Evolutionary conservation across 345 rosid species (phyloP).

Genomic region (Salix koriyanagi): DNA sequence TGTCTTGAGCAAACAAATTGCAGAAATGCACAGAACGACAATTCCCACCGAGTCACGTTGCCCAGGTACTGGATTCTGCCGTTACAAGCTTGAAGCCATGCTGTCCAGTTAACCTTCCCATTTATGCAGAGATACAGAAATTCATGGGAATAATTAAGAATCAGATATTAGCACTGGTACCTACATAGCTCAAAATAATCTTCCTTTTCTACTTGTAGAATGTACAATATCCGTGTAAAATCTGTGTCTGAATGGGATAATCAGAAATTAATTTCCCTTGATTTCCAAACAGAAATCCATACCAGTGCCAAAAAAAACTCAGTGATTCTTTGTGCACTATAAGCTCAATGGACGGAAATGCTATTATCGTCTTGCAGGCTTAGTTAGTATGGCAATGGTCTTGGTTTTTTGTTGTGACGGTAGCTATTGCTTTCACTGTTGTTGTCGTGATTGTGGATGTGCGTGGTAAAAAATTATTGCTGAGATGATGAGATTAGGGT

Average conservation of each 20-base stretch:
- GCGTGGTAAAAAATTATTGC: too few relatives aligned
- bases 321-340: too few relatives aligned
- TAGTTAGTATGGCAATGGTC: too few relatives aligned
- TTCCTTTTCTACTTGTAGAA: neutral
- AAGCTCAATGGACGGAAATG: too few relatives aligned
- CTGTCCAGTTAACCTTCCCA: conserved; percentile 68
- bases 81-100: conserved; percentile 70
- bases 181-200: conserved; percentile 13
- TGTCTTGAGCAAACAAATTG: conserved; percentile 13
- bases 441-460: too few relatives aligned
- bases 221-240: neutral
- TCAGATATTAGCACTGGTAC: conserved; percentile 41
- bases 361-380: too few relatives aligned
- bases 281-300: too few relatives aligned
- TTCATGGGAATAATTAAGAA: conserved; percentile 78
- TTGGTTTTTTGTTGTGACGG: too few relatives aligned
- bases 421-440: too few relatives aligned
- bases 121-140: conserved; percentile 80
- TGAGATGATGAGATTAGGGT: too few relatives aligned
- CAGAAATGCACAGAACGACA: conserved; percentile 89
- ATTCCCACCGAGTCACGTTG: conserved; percentile 77
- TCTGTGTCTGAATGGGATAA: neutral
- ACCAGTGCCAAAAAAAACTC: too few relatives aligned
- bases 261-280: neutral
- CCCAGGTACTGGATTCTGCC: conserved; percentile 68